Conservation (phyloP, 1,139 yeast species). For the Sugiyamaella grinbergsii region DNA sequence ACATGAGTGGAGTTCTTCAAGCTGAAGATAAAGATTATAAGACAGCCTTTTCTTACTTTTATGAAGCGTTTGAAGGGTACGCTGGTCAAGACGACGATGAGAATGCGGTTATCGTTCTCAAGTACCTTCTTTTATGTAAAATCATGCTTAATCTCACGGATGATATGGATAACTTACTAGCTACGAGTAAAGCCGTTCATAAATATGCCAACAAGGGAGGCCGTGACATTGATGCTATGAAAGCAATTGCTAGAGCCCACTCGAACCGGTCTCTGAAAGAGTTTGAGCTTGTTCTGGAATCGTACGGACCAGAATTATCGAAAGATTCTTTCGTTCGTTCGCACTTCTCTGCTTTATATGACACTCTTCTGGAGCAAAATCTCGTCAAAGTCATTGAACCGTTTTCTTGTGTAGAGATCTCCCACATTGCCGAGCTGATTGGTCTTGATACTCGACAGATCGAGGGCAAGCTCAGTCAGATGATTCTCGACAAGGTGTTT, state of each 20-base stretch:
- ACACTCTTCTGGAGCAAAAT: conserved; percentile 89
- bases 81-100: conserved; percentile 55
- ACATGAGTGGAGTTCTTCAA: conserved; percentile 93
- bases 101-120: conserved; percentile 75
- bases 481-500: conserved; percentile 93
- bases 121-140: conserved; percentile 89
- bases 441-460: conserved; percentile 88
- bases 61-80: conserved; percentile 91
- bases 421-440: conserved; percentile 83
- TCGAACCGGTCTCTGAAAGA: conserved; percentile 87
- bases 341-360: conserved; percentile 91
- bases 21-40: conserved; percentile 97
- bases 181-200: conserved; percentile 71
- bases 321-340: conserved; percentile 87
- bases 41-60: conserved; percentile 93
- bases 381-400: conserved; percentile 94
- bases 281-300: conserved; percentile 75
- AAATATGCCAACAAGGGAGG: conserved; percentile 62
- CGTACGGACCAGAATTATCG: conserved; percentile 74
- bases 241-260: conserved; percentile 87
- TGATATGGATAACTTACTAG: conserved; percentile 75
- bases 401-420: conserved; percentile 88
- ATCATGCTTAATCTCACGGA: conserved; percentile 88
- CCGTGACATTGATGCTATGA: conserved; percentile 83
- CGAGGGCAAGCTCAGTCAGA: conserved; percentile 92